Percentiles rank a stretch among this genome's conserved stretches.
Evolutionary conservation across 2,329 filamentous ascomycete species (phyloP).

Genomic region (Fusarium robinianum): DNA sequence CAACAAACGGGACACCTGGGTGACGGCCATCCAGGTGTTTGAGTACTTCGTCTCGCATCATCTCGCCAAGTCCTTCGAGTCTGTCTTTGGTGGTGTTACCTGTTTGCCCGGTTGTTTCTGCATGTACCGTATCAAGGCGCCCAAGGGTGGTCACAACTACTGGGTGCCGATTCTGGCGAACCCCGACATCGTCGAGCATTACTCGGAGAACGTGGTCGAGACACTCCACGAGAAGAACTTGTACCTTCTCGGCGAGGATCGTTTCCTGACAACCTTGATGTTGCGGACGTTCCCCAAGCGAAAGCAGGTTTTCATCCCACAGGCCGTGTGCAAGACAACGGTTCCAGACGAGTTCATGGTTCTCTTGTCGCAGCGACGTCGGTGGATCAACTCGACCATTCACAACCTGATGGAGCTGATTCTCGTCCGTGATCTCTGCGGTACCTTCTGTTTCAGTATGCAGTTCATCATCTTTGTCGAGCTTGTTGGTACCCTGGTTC

Average conservation of each 20-base stretch:
- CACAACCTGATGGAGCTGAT: slow-evolving; percentile 99
- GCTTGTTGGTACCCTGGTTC: slow-evolving; percentile 88
- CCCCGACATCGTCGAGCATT: slow-evolving; percentile 97
- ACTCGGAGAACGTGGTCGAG: slow-evolving; percentile 98
- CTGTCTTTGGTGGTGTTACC: slow-evolving; percentile 97
- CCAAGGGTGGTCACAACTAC: slow-evolving; percentile 98
- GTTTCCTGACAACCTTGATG: slow-evolving; percentile 96
- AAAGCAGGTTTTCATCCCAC: slow-evolving; percentile 97
- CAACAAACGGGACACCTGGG: slow-evolving; percentile 94
- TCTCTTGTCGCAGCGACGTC: slow-evolving; percentile 87
- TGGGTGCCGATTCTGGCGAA: slow-evolving; percentile 99
- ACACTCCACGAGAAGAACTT: slow-evolving; percentile 98
- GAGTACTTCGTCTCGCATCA: slow-evolving; percentile 99
- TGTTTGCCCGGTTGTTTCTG: slow-evolving; percentile 99
- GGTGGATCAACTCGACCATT: slow-evolving; percentile 99
- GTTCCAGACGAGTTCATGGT: slow-evolving; percentile 93
- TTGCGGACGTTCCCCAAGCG: slow-evolving; percentile 98
- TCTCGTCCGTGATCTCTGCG: slow-evolving; percentile 92
- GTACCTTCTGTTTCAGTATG: slow-evolving; percentile 99
- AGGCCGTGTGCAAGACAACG: slow-evolving; percentile 98
- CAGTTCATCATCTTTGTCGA: slow-evolving; percentile 98
- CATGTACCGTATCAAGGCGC: slow-evolving; percentile 99
- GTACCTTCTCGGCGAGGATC: slow-evolving; percentile 88
- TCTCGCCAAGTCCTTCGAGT: slow-evolving; percentile 95
- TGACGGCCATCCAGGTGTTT: slow-evolving; percentile 97